phyloP scores from a whole-genome alignment of 495 filamentous ascomycete species.

The Rostrohypoxylon terebratum region DNA sequence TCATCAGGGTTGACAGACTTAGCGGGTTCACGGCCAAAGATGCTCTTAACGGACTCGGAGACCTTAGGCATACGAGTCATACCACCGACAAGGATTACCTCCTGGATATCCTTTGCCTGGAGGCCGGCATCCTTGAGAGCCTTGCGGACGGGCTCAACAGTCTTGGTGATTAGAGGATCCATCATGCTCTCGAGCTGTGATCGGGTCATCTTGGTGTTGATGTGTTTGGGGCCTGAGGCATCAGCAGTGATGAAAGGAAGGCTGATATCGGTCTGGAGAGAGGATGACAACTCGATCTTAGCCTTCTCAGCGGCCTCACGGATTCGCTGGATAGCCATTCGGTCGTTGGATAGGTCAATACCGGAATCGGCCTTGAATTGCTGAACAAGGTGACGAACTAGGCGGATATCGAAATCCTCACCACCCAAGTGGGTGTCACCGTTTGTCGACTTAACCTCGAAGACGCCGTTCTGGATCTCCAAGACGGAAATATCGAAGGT shows the following conservation, averaged over 20 bases:
- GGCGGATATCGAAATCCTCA: conserved; percentile 97
- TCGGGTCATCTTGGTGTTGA: conserved; percentile 94
- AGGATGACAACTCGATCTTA: conserved; percentile 98
- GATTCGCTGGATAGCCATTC: conserved; percentile 99
- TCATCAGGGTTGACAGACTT: conserved; percentile 99
- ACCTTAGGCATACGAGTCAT: conserved; percentile 99
- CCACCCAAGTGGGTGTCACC: conserved; percentile 98
- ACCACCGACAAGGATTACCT: conserved; percentile 98
- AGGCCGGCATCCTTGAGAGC: conserved; percentile 97
- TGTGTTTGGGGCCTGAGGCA: conserved; percentile 94
- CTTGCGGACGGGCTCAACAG: conserved; percentile 94
- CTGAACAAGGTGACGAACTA: conserved; percentile 93
- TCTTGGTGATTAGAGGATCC: conserved; percentile 87
- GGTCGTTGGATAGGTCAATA: conserved; percentile 90
- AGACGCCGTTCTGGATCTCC: conserved; percentile 97
- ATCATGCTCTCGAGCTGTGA: conserved; percentile 93
- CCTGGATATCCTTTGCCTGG: conserved; percentile 95
- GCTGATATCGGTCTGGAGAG: conserved; percentile 97
- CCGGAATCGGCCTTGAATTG: conserved; percentile 97
- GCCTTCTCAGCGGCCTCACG: conserved; percentile 99
- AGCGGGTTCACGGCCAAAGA: conserved; percentile 97
- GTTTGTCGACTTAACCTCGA: conserved; percentile 99
- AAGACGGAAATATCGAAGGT: conserved; percentile 98
- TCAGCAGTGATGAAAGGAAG: conserved; percentile 99
- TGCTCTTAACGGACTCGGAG: conserved; percentile 93